These are phyloP conservation scores for Kokia cookei DNA, from an alignment of 441 rosid genomes.

Conservation along the genomic window DNA sequence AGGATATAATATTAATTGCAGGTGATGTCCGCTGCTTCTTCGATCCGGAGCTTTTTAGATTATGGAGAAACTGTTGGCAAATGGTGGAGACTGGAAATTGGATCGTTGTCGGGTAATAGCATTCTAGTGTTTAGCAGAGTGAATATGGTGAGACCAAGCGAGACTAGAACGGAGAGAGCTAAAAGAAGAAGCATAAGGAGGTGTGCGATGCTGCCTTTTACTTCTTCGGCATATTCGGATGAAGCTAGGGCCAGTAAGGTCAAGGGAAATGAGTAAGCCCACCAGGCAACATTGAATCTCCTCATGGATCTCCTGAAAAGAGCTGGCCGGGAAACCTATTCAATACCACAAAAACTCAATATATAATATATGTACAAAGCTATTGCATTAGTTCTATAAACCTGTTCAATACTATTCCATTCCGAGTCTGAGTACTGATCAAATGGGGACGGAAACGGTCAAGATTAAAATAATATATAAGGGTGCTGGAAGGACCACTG, in stretches of 20 bases:
- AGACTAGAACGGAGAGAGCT: slow-evolving; percentile 26
- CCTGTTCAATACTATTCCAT: neutral
- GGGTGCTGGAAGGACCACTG: neutral
- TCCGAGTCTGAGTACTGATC: neutral
- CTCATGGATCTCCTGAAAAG: slow-evolving; percentile 40
- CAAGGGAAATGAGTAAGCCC: slow-evolving; percentile 52
- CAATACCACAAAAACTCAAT: neutral
- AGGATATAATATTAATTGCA: neutral
- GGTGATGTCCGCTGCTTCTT: neutral
- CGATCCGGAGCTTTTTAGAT: neutral
- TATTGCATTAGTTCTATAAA: neutral
- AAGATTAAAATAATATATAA: neutral
- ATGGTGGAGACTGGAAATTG: neutral
- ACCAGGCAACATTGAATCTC: slow-evolving; percentile 45
- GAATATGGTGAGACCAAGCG: slow-evolving; percentile 20
- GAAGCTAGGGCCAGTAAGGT: slow-evolving; percentile 44
- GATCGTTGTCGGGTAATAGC: slow-evolving; percentile 11
- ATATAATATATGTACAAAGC: neutral
- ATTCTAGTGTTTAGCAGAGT: slow-evolving; percentile 22
- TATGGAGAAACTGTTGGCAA: slow-evolving; percentile 6
- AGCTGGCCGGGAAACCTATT: slow-evolving; percentile 35
- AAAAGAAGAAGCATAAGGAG: slow-evolving; percentile 31
- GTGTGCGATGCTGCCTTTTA: slow-evolving; percentile 22
- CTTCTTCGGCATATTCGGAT: slow-evolving; percentile 35
- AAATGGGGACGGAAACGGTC: neutral